Evolutionary conservation across 352 stramenopile genomes (phyloP).

Genomic region (Phytopythium mirpurense): DNA sequence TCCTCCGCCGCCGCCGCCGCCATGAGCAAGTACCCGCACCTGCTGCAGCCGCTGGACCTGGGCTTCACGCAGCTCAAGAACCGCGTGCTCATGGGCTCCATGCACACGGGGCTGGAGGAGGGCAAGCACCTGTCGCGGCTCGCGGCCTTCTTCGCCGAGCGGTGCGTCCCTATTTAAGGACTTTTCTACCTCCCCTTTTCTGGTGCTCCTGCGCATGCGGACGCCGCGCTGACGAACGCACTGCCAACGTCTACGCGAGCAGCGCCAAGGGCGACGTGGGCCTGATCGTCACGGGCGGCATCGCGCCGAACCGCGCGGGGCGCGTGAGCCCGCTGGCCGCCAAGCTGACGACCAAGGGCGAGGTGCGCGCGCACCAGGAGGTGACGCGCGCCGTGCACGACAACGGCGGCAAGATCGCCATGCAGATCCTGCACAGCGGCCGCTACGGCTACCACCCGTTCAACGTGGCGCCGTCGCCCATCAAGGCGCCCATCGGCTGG

Average conservation of each 20-base stretch:
- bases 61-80: constrained; percentile 85
- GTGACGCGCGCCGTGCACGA: constrained; percentile 94
- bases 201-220: too few relatives aligned
- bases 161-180: constrained; percentile 29
- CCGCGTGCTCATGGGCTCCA: constrained; percentile 88
- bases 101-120: constrained; percentile 91
- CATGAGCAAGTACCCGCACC: constrained; percentile 71
- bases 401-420: constrained; percentile 78
- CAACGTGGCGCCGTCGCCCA: constrained; percentile 87
- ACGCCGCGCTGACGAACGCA: background rate
- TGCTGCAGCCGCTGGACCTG: constrained; percentile 72
- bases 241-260: too few relatives aligned
- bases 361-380: constrained; percentile 89
- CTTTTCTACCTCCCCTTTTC: too few relatives aligned
- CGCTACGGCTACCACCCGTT: constrained; percentile 97
- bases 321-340: constrained; percentile 91
- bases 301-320: constrained; percentile 92
- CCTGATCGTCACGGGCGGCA: constrained; percentile 92
- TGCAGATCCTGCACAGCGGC: constrained; percentile 92
- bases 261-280: constrained; percentile 90
- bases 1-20: too few relatives aligned
- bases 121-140: constrained; percentile 74
- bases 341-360: constrained; percentile 89
- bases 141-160: constrained; percentile 93
- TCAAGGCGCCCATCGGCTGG: constrained; percentile 93